A percentile compares a stretch with the other conserved stretches of the same genome.
Evolutionary conservation across 441 rosid genomes (phyloP).

Genomic region (Populus hybrid): DNA sequence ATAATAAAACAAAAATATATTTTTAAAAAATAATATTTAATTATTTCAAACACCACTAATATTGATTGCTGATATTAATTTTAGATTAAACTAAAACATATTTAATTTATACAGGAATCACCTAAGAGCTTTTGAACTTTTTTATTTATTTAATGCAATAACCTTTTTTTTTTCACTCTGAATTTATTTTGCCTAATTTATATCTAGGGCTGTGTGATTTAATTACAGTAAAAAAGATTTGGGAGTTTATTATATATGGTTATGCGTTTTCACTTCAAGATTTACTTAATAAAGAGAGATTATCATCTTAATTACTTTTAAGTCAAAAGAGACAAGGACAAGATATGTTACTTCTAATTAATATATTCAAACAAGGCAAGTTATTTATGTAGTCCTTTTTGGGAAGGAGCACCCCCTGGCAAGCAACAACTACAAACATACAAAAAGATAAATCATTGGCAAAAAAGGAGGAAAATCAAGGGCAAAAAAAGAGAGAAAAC

Average conservation of each 20-base stretch:
- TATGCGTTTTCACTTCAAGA: not conserved
- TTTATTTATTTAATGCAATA: not conserved
- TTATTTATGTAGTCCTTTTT: not conserved
- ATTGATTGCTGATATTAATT: not conserved
- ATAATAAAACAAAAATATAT: too few relatives aligned
- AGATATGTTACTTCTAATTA: not conserved
- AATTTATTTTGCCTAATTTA: not conserved
- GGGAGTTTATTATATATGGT: not conserved
- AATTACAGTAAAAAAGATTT: not conserved
- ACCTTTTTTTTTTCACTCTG: not conserved
- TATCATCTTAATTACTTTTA: not conserved
- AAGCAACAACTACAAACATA: not conserved
- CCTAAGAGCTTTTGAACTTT: not conserved
- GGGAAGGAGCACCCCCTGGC: not conserved
- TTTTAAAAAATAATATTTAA: too few relatives aligned
- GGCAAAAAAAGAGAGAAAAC: not conserved
- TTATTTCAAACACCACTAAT: too few relatives aligned
- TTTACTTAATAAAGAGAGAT: not conserved
- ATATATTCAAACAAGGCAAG: not conserved
- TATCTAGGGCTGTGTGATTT: not conserved
- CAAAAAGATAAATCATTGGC: not conserved
- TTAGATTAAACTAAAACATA: not conserved
- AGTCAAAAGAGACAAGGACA: not conserved
- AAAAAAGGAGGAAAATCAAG: not conserved
- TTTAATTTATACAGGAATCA: not conserved